Percentiles rank a stretch among this genome's conserved stretches.
Evolutionary conservation across 2,329 filamentous ascomycete genomes (phyloP).

Genomic region (Macrophomina phaseolina): DNA sequence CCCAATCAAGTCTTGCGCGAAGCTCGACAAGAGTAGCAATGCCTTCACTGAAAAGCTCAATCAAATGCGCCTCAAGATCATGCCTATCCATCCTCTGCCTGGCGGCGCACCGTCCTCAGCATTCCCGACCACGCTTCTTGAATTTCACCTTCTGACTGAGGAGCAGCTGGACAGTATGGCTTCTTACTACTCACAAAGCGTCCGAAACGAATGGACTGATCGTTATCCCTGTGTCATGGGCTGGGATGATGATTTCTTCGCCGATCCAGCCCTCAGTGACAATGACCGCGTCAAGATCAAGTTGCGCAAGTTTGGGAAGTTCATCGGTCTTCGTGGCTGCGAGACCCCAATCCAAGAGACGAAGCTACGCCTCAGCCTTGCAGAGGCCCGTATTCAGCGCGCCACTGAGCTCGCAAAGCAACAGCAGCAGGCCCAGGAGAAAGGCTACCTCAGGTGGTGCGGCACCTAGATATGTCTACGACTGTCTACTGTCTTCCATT

Average conservation of each 20-base stretch:
- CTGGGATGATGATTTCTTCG: constrained; percentile 59
- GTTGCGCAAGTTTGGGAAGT: constrained; percentile 72
- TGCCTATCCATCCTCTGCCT: constrained; percentile 63
- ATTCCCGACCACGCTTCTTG: constrained; percentile 71
- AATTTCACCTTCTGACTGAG: constrained; percentile 77
- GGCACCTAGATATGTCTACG: not conserved
- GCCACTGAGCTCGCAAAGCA: constrained; percentile 6
- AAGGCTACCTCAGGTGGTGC: constrained; percentile 5
- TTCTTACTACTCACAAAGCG: constrained; percentile 74
- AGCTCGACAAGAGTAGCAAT: constrained; percentile 41
- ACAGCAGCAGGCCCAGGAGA: constrained; percentile 4
- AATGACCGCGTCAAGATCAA: constrained; percentile 58
- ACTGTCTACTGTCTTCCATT: not conserved
- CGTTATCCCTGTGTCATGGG: constrained; percentile 72
- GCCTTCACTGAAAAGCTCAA: constrained; percentile 65
- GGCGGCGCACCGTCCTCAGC: constrained; percentile 67
- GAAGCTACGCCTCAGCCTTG: constrained; percentile 32
- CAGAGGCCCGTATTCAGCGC: constrained; percentile 5
- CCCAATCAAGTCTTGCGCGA: not conserved
- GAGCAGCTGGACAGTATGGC: constrained; percentile 72
- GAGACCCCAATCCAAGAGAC: constrained; percentile 59
- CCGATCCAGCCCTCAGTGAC: constrained; percentile 40
- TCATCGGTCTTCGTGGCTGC: constrained; percentile 73
- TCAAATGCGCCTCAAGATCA: constrained; percentile 69
- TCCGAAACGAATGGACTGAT: constrained; percentile 58